These are phyloP conservation scores for Macrolepiota dolichaula DNA, from an alignment of 768 basidiomycete genomes.

Conservation along the genomic window DNA sequence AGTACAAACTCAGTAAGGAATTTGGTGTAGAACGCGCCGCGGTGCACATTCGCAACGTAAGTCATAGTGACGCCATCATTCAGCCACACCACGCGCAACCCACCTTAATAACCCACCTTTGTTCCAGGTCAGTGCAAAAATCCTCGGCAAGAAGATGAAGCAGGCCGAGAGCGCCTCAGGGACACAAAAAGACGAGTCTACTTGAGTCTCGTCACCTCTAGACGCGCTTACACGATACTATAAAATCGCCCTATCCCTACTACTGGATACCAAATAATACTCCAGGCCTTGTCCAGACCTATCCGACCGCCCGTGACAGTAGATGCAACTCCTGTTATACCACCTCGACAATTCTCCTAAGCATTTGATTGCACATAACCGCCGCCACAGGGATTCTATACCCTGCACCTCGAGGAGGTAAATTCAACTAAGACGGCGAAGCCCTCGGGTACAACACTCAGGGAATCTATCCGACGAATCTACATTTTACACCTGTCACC, in stretches of 20 bases:
- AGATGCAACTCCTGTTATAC: neutral
- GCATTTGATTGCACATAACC: neutral
- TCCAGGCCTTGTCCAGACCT: neutral
- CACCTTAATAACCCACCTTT: slow-evolving; percentile 10
- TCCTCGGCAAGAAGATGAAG: slow-evolving; percentile 61
- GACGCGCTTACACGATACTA: neutral
- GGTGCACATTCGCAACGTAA: slow-evolving; percentile 81
- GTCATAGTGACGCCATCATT: slow-evolving; percentile 11
- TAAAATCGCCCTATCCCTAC: neutral
- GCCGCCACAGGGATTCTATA: slow-evolving; percentile 3
- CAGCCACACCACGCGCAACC: slow-evolving; percentile 12
- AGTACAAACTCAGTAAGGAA: slow-evolving; percentile 78
- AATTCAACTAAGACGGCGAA: neutral
- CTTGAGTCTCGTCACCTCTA: slow-evolving; percentile 1
- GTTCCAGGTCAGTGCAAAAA: slow-evolving; percentile 75
- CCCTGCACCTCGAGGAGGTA: neutral
- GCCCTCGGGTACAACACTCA: neutral
- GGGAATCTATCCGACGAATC: neutral
- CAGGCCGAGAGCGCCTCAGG: slow-evolving; percentile 34
- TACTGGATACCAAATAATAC: neutral
- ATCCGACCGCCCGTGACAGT: neutral
- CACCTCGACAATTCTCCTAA: neutral
- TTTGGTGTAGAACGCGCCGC: slow-evolving; percentile 79
- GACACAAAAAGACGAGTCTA: slow-evolving; percentile 30
- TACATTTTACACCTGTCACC: neutral